Evolutionary conservation across 345 rosid genomes (phyloP).

Genomic region (Boechera stricta): DNA sequence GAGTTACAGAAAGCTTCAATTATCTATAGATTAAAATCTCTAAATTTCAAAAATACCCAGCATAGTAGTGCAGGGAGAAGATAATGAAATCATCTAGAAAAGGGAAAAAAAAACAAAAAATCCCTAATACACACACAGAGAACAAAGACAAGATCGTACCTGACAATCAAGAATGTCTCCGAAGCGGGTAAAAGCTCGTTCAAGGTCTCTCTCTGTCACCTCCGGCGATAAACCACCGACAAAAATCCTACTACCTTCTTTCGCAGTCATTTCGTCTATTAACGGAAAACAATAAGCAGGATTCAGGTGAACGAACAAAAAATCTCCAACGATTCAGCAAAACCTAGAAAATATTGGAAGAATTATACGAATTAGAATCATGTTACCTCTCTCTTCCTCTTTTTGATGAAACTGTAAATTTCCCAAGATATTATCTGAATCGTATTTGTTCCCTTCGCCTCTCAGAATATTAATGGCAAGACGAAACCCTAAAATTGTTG

Average conservation of each 20-base stretch:
- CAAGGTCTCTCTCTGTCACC: constrained; percentile 82
- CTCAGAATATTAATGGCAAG: constrained; percentile 14
- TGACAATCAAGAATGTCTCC: constrained; percentile 87
- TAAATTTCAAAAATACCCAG: background rate
- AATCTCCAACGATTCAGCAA: background rate
- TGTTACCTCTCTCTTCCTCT: constrained; percentile 30
- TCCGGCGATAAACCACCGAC: constrained; percentile 95
- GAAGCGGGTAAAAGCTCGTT: constrained; percentile 76
- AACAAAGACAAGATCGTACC: constrained; percentile 49
- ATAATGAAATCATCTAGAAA: background rate
- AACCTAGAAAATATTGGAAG: background rate
- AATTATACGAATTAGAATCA: background rate
- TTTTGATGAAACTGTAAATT: constrained; percentile 10
- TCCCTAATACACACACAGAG: background rate
- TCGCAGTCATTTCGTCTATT: constrained; percentile 61
- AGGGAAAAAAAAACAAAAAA: background rate
- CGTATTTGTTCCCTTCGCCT: constrained; percentile 32
- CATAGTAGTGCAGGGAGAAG: background rate
- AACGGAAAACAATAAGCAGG: background rate
- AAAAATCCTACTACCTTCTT: constrained; percentile 83
- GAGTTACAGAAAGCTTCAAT: background rate
- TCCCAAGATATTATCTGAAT: constrained; percentile 15
- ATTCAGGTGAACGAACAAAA: constrained; percentile 7
- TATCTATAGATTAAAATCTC: background rate
- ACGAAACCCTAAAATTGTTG: constrained; percentile 33